Conservation (phyloP, 1,284 basidiomycete genomes). For the Cryptococcus deneoformans region DNA sequence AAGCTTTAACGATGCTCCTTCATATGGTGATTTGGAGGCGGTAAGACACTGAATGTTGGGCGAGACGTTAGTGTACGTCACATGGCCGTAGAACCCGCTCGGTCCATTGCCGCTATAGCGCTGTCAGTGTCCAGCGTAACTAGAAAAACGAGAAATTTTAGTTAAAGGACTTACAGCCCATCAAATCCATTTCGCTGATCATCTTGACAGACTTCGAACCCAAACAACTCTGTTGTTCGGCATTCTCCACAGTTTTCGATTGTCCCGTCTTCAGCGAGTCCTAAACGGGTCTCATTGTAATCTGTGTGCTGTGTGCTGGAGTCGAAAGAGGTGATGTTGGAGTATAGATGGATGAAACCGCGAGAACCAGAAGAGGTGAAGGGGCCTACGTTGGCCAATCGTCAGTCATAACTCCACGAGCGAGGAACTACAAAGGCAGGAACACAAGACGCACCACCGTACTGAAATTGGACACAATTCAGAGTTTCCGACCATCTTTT, state of each 20-base stretch:
- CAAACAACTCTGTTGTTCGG: constrained; percentile 19
- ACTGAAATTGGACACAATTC: constrained; percentile 13
- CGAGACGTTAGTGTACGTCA: constrained; percentile 11
- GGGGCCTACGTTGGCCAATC: constrained; percentile 2
- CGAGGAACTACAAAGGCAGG: background rate
- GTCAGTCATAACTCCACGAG: background rate
- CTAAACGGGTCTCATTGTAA: constrained; percentile 20
- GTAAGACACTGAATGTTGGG: constrained; percentile 13
- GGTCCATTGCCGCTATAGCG: constrained; percentile 4
- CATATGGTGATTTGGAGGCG: background rate
- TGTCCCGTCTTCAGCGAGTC: constrained; percentile 12
- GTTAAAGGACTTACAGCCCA: constrained; percentile 16
- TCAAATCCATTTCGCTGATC: constrained; percentile 8
- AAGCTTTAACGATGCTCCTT: constrained; percentile 4
- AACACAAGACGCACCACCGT: constrained; percentile 6
- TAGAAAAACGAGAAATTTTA: background rate
- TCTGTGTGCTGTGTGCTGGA: constrained; percentile 8
- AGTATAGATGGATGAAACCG: constrained; percentile 19
- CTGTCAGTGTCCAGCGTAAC: background rate
- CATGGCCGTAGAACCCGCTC: constrained; percentile 16
- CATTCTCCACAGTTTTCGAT: constrained; percentile 20
- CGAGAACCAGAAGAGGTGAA: constrained; percentile 16
- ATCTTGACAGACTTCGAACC: constrained; percentile 22
- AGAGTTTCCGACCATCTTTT: background rate
- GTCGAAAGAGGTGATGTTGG: constrained; percentile 18